Base-by-base conservation (phyloP, 768 basidiomycete genomes). In the Lepiota venenata region DNA sequence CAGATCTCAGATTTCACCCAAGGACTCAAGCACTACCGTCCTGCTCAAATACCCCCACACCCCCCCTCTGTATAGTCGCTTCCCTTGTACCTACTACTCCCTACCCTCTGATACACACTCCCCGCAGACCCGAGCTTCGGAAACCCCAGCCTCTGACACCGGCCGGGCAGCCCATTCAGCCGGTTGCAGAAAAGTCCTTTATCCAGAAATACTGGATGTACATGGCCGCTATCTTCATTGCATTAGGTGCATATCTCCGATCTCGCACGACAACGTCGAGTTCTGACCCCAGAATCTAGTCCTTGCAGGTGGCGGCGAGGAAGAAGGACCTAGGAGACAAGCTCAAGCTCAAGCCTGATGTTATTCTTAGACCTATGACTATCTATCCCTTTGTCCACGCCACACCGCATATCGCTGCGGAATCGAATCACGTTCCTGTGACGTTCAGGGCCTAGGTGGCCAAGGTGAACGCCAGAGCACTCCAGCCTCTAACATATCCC, bases 151-250 rank as follows among this genome's bases (percentile, higher is more conserved):
- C 81, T 4, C 66, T 91, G 20, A 83, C 82, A 8, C 70, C 80
- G 14, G 75, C 87, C 62, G 91, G 91, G 43, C 79, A 83, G 62
- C 79, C 82, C 16, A 72, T 88, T 20, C 66, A 75, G 54, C 80
- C 84, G 0, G 65, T 73, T 32, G 77, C 79, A 0, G 91, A 95
- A 64, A 88, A 93, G 68, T 73, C 83, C 10, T 91, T 94, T 68
- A 53, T 93, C 39, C 88, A 91, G 63, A 94, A 93, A 66, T 95
- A 95, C 68, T 95, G 93, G 93, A 74, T 93, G 68, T 93, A 93
- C 61, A 79, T 91, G 36, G 71, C 77, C 39, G 76, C 83, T 2
- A 66, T 81, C 41, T 66, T 87, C 9, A 63, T 87, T 15, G 79
- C 83, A 41, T 62, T 88, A 15, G 50, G 86, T 89, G 63, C 68